These are phyloP conservation scores for Colletotrichum kahawae DNA, from an alignment of 2,329 filamentous ascomycete genomes.

Conservation along the genomic window DNA sequence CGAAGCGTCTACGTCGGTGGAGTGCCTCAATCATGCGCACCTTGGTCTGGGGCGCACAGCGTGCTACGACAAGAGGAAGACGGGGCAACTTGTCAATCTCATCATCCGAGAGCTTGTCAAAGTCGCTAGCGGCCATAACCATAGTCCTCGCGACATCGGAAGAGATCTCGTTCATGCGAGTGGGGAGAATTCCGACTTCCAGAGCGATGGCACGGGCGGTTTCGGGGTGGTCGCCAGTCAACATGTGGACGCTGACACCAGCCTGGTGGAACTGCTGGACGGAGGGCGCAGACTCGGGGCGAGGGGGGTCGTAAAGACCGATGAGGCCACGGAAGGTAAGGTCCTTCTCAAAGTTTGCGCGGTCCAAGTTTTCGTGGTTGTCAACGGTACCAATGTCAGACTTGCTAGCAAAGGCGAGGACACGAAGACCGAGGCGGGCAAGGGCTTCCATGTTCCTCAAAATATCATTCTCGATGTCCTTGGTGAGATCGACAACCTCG, in stretches of 20 bases:
- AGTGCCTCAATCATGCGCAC: conserved; percentile 75
- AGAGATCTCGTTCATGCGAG: conserved; percentile 53
- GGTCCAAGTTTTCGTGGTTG: conserved; percentile 49
- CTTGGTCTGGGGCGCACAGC: conserved; percentile 71
- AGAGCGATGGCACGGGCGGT: conserved; percentile 69
- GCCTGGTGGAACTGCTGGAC: conserved; percentile 64
- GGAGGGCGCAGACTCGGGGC: conserved; percentile 66
- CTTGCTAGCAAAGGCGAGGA: conserved; percentile 67
- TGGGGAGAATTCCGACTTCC: conserved; percentile 66
- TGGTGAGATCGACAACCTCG: conserved; percentile 51
- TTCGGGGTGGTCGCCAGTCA: conserved; percentile 72
- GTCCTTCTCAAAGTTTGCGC: conserved; percentile 62
- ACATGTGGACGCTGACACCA: conserved; percentile 70
- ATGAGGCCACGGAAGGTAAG: conserved; percentile 72
- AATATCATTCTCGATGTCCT: conserved; percentile 60
- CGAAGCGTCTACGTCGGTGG: conserved; percentile 67
- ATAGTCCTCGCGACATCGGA: conserved; percentile 62
- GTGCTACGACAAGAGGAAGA: conserved; percentile 68
- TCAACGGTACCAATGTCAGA: conserved; percentile 40
- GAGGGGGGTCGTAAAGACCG: conserved; percentile 76
- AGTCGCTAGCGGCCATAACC: conserved; percentile 71
- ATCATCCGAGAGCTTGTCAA: conserved; percentile 67
- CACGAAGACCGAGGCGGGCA: conserved; percentile 69
- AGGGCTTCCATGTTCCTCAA: conserved; percentile 73
- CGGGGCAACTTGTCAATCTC: conserved; percentile 67